Evolutionary conservation across 2,329 filamentous ascomycete species (phyloP).

Genomic region (Claviceps spartinae): DNA sequence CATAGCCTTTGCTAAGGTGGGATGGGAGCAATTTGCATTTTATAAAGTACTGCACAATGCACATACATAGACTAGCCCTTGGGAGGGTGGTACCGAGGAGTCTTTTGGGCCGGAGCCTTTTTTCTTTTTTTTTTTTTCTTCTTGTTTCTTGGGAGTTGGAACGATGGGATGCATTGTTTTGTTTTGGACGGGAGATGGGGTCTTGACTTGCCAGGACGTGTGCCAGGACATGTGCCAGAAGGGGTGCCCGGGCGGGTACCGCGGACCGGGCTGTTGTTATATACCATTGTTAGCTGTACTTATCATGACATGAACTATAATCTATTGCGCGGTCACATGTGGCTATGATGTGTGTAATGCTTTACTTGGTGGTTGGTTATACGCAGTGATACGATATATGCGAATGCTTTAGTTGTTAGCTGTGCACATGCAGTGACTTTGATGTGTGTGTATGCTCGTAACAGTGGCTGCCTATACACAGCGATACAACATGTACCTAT

Average conservation of each 20-base stretch:
- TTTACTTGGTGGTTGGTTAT: too few relatives aligned
- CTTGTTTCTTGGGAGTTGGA: not conserved
- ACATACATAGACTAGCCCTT: slow-evolving; percentile 1
- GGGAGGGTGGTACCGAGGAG: not conserved
- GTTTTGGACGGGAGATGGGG: not conserved
- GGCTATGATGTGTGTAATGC: too few relatives aligned
- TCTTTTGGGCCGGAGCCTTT: not conserved
- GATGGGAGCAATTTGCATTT: slow-evolving; percentile 14
- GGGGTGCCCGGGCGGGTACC: slow-evolving; percentile 9
- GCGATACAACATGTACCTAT: too few relatives aligned
- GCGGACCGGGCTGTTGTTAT: slow-evolving; percentile 1
- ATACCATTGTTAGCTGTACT: slow-evolving; percentile 9
- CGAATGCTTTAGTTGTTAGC: too few relatives aligned
- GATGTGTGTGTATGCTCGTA: too few relatives aligned
- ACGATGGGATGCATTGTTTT: not conserved
- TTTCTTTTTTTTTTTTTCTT: not conserved
- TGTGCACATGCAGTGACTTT: too few relatives aligned
- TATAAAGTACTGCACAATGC: slow-evolving; percentile 10
- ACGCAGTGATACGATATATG: too few relatives aligned
- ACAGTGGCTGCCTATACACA: too few relatives aligned
- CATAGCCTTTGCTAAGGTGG: not conserved
- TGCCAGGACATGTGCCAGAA: not conserved
- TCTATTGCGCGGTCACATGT: not conserved
- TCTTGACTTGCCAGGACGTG: too few relatives aligned
- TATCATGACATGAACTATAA: slow-evolving; percentile 5